A percentile compares a stretch with the other conserved stretches of the same genome.
Conservation (phyloP, 202 grass and related monocot species). For the Musa balbisiana region DNA sequence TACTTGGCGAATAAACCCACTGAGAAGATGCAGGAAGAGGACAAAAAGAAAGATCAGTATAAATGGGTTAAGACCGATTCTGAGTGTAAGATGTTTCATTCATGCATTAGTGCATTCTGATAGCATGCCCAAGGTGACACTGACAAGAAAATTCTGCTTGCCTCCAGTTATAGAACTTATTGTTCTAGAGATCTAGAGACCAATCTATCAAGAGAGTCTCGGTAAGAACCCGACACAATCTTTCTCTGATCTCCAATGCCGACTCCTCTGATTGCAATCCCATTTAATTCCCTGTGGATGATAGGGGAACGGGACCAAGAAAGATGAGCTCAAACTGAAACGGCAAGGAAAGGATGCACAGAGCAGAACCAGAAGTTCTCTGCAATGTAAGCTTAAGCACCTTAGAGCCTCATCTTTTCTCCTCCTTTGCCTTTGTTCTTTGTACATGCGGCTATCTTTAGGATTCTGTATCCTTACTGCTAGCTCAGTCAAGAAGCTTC, state of each 20-base stretch:
- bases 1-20: slow-evolving; percentile 21
- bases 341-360: no score
- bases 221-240: not conserved
- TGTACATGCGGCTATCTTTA: no score
- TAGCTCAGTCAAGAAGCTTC: no score
- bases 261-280: not conserved
- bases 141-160: slow-evolving; percentile 7
- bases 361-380: no score
- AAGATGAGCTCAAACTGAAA: no score
- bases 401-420: no score
- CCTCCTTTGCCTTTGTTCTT: no score
- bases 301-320: no score
- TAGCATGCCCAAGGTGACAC: slow-evolving; percentile 3
- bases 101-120: not conserved
- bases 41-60: slow-evolving; percentile 21
- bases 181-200: not conserved
- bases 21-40: slow-evolving; percentile 1
- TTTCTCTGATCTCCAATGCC: not conserved
- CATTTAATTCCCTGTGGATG: no score
- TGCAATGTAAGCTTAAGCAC: no score
- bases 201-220: not conserved
- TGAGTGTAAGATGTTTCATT: slow-evolving; percentile 48
- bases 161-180: slow-evolving; percentile 1
- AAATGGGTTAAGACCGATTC: slow-evolving; percentile 96
- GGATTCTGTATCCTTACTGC: no score